Evolutionary conservation across 352 stramenopile species (phyloP).

Genomic region (Globisporangium cederbergense): DNA sequence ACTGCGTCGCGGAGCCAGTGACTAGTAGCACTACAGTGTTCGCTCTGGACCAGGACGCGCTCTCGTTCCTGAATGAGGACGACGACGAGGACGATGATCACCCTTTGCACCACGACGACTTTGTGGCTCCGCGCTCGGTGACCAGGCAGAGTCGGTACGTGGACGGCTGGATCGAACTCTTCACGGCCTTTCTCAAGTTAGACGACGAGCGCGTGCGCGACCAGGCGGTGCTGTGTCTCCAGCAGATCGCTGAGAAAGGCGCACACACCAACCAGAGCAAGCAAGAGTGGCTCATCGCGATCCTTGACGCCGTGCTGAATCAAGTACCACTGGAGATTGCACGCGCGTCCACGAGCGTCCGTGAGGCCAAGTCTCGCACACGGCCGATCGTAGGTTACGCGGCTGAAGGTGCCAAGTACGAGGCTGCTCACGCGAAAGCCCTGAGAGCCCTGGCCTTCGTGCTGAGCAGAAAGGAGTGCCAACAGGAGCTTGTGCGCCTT

Average conservation of each 20-base stretch:
- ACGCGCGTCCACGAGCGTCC: conserved; percentile 47
- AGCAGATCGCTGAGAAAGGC: conserved; percentile 44
- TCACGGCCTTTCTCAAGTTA: conserved; percentile 56
- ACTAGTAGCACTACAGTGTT: conserved; percentile 14
- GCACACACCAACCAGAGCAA: conserved; percentile 52
- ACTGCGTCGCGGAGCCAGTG: conserved; percentile 32
- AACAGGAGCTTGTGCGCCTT: conserved; percentile 44
- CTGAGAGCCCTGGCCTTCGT: conserved; percentile 64
- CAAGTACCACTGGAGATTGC: conserved; percentile 48
- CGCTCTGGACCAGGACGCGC: conserved; percentile 45
- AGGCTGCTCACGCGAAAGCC: conserved; percentile 52
- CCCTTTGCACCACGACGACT: conserved; percentile 52
- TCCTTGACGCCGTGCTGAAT: conserved; percentile 62
- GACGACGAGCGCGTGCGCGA: conserved; percentile 41
- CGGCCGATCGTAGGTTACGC: conserved; percentile 41
- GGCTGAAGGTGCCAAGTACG: conserved; percentile 26
- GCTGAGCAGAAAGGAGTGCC: conserved; percentile 44
- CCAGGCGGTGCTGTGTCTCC: conserved; percentile 53
- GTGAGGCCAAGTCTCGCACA: conserved; percentile 54
- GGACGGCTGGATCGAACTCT: conserved; percentile 78
- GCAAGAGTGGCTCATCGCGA: conserved; percentile 73
- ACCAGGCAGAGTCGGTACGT: conserved; percentile 45
- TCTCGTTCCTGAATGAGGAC: conserved; percentile 58
- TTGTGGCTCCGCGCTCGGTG: conserved; percentile 42
- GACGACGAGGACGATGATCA: conserved; percentile 45